phyloP scores from a whole-genome alignment of 2,329 filamentous ascomycete species.

The Fusarium transvaalense region DNA sequence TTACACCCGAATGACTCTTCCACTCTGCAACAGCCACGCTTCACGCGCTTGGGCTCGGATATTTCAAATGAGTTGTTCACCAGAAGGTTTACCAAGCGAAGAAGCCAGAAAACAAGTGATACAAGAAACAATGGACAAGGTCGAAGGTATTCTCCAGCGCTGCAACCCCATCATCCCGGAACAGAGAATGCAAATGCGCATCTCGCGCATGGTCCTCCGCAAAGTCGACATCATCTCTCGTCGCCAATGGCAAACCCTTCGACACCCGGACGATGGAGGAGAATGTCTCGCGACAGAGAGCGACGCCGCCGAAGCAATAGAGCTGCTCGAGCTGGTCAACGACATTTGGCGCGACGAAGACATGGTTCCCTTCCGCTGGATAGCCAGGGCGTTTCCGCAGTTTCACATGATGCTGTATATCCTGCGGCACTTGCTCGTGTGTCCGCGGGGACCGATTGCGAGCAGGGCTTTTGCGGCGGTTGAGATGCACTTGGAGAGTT shows the following conservation, averaged over 20 bases:
- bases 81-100: slow-evolving; percentile 30
- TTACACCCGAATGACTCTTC: slow-evolving; percentile 70
- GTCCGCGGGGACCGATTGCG: slow-evolving; percentile 49
- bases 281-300: slow-evolving; percentile 48
- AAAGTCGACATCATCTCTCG: slow-evolving; percentile 65
- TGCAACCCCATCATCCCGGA: slow-evolving; percentile 66
- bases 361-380: slow-evolving; percentile 55
- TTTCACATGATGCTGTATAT: slow-evolving; percentile 59
- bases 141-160: slow-evolving; percentile 44
- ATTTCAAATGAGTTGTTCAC: slow-evolving; percentile 37
- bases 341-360: slow-evolving; percentile 54
- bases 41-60: slow-evolving; percentile 49
- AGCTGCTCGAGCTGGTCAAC: slow-evolving; percentile 51
- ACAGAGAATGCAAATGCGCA: slow-evolving; percentile 49
- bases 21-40: slow-evolving; percentile 65
- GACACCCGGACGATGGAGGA: slow-evolving; percentile 27
- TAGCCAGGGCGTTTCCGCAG: slow-evolving; percentile 56
- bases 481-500: slow-evolving; percentile 22
- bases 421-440: slow-evolving; percentile 59
- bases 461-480: slow-evolving; percentile 52
- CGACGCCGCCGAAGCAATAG: slow-evolving; percentile 52
- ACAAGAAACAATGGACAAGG: slow-evolving; percentile 7
- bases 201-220: slow-evolving; percentile 48
- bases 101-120: slow-evolving; percentile 58
- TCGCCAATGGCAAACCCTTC: slow-evolving; percentile 51